Evolutionary conservation across 2,329 filamentous ascomycete genomes (phyloP).

Genomic region (Colletotrichum plurivorum): DNA sequence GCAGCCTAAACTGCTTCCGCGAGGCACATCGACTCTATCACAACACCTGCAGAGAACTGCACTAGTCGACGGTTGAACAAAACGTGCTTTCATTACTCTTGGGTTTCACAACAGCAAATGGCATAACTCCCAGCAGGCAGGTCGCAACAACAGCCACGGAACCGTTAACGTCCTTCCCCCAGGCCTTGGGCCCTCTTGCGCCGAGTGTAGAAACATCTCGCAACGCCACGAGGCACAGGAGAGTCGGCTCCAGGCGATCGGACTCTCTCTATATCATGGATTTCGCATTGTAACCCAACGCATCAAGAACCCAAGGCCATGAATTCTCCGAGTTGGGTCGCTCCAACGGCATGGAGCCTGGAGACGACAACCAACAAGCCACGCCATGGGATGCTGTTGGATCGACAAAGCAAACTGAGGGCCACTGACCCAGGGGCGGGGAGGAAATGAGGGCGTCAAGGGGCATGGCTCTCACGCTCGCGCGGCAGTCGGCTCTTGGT

Average conservation of each 20-base stretch:
- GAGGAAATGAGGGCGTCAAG: constrained; percentile 29
- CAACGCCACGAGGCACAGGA: constrained; percentile 20
- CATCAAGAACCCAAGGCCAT: constrained; percentile 25
- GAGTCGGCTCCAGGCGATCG: constrained; percentile 19
- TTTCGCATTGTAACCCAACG: constrained; percentile 33
- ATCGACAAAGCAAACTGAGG: constrained; percentile 33
- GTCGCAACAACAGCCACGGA: neutral
- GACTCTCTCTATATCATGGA: constrained; percentile 15
- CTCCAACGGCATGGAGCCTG: constrained; percentile 35
- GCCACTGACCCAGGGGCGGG: constrained; percentile 25
- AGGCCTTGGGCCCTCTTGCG: constrained; percentile 7
- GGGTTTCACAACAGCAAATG: constrained; percentile 4
- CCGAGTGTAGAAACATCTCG: constrained; percentile 23
- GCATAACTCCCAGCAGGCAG: constrained; percentile 10
- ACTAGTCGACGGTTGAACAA: constrained; percentile 19
- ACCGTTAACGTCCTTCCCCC: constrained; percentile 1
- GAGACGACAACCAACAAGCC: constrained; percentile 32
- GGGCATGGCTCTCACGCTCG: constrained; percentile 26
- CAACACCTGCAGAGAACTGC: constrained; percentile 14
- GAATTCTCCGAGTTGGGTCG: constrained; percentile 38
- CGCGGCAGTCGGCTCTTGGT: constrained; percentile 38
- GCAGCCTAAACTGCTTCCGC: constrained; percentile 10
- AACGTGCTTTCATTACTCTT: constrained; percentile 21
- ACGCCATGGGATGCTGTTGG: constrained; percentile 28
- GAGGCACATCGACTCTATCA: constrained; percentile 32